Evolutionary conservation across 108 stramenopile species (phyloP).

Genomic region (Nitzschia palea): DNA sequence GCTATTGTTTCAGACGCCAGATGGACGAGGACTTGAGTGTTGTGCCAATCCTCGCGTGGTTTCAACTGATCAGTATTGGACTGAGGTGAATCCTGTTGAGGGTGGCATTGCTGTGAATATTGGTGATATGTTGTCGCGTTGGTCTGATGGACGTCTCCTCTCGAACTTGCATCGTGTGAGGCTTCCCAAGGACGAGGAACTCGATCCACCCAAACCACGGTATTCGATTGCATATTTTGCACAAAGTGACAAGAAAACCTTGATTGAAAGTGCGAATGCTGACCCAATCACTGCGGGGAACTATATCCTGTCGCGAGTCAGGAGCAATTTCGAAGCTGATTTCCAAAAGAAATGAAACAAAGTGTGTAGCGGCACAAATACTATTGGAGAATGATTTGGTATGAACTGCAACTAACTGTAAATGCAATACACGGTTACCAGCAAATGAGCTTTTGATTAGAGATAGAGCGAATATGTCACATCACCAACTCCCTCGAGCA

Average conservation of each 20-base stretch:
- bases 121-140: conserved; percentile 54
- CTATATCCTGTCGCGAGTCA: conserved; percentile 38
- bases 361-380: too few relatives aligned
- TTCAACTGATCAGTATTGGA: conserved; percentile 22
- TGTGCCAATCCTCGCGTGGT: conserved; percentile 35
- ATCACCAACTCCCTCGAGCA: conserved; percentile 16
- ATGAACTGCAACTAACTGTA: too few relatives aligned
- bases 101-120: conserved; percentile 58
- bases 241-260: conserved; percentile 39
- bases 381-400: too few relatives aligned
- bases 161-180: conserved; percentile 59
- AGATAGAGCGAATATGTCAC: too few relatives aligned
- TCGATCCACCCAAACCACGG: conserved; percentile 24
- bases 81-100: conserved; percentile 35
- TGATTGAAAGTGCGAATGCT: conserved; percentile 30
- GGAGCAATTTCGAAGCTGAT: conserved; percentile 33
- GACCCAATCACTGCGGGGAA: conserved; percentile 55
- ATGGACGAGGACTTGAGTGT: conserved; percentile 54
- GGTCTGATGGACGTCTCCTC: conserved; percentile 39
- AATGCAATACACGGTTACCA: too few relatives aligned
- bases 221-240: conserved; percentile 53
- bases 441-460: too few relatives aligned
- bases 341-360: not conserved
- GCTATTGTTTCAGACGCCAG: conserved; percentile 46
- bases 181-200: conserved; percentile 42